phyloP scores from a whole-genome alignment of 2,329 filamentous ascomycete species.

The Achaetomium macrosporum region DNA sequence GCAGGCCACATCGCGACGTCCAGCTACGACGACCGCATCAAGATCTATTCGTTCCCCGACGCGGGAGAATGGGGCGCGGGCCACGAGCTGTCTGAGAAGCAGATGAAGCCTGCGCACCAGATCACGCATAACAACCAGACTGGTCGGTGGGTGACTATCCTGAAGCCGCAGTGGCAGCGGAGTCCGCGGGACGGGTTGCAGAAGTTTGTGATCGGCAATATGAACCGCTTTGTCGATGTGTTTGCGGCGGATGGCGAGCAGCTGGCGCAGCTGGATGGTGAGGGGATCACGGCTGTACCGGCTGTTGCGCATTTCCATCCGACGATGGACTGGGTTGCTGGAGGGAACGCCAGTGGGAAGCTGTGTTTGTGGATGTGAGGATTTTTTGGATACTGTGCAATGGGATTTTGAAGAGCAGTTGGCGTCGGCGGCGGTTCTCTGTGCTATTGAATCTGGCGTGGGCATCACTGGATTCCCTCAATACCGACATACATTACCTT shows the following conservation, averaged over 20 bases:
- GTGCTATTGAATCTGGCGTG: too few species aligned
- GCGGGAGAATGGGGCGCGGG: constrained; percentile 54
- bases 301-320: constrained; percentile 89
- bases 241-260: constrained; percentile 79
- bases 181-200: constrained; percentile 72
- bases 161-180: constrained; percentile 82
- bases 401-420: too few species aligned
- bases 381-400: not conserved
- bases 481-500: too few species aligned
- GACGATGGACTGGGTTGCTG: constrained; percentile 83
- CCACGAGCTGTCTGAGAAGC: constrained; percentile 50
- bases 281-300: constrained; percentile 89
- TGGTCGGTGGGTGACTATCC: constrained; percentile 82
- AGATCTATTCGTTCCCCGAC: constrained; percentile 75
- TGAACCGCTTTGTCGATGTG: constrained; percentile 95
- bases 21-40: constrained; percentile 91
- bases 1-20: constrained; percentile 84
- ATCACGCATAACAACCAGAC: constrained; percentile 94
- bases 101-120: constrained; percentile 62
- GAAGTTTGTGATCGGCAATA: constrained; percentile 89
- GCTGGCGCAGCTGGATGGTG: constrained; percentile 78
- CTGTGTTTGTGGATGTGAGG: constrained; percentile 79
- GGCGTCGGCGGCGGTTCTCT: too few species aligned
- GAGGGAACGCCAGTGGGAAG: constrained; percentile 87
- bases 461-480: too few species aligned